Conservation (phyloP, 345 rosid genomes). For the Citropsis articulata region DNA sequence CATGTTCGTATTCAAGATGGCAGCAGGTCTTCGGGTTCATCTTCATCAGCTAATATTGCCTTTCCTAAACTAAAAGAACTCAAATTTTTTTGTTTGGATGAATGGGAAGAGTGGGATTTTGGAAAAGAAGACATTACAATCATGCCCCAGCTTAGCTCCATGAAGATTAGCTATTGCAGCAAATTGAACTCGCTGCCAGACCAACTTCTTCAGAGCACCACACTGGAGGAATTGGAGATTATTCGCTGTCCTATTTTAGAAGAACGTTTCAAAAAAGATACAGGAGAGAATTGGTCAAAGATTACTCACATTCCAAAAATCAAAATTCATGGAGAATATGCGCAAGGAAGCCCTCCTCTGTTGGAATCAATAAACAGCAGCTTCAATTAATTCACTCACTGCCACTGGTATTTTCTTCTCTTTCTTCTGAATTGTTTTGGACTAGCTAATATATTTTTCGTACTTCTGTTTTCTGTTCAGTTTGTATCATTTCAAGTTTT, state of each 20-base stretch:
- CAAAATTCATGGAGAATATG: slow-evolving; percentile 73
- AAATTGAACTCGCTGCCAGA: background rate
- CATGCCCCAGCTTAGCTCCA: background rate
- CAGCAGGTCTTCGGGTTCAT: background rate
- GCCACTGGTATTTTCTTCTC: too few relatives aligned
- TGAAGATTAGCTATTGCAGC: background rate
- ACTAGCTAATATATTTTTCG: too few relatives aligned
- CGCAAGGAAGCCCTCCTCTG: background rate
- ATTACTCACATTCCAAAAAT: background rate
- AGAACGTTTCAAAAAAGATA: background rate
- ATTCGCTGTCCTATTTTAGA: background rate
- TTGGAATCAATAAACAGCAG: too few relatives aligned
- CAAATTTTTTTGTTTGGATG: background rate
- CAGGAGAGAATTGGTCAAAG: background rate
- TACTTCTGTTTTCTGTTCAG: too few relatives aligned
- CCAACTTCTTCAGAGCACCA: background rate
- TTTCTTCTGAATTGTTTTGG: too few relatives aligned
- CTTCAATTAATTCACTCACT: background rate
- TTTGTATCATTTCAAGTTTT: too few relatives aligned
- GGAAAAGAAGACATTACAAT: background rate
- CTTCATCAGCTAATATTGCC: background rate
- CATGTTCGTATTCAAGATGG: background rate
- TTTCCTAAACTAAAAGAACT: background rate
- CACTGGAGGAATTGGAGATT: background rate
- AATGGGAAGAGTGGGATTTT: background rate